Base-by-base conservation (phyloP, 345 rosid species). In the Eucalyptus erythrocorys region DNA sequence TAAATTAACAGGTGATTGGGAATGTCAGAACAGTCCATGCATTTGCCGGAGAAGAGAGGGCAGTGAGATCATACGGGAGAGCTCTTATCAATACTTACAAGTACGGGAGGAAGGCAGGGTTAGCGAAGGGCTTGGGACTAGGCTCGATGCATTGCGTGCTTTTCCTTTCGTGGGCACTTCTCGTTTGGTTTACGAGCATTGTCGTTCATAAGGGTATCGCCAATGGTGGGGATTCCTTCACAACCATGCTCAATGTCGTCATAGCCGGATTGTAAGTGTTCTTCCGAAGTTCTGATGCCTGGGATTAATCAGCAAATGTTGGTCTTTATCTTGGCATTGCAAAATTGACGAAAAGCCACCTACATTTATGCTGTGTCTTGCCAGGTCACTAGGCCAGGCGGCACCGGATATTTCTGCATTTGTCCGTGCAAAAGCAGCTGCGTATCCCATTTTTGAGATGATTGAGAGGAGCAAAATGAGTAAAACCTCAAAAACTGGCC, bases 11-110 rank as follows among this genome's bases (percentile, higher is more conserved):
- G 99, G 98, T 97, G 89, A 97, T 98, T 50, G 99, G 97, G 43
- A 98, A 98, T 90, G 99, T 97, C 32, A 94, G 99, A 90, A 98
- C 99, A 2, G 99, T 98, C 48, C 99, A 98, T 90, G 99, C 99
- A 48, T 98, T 98, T 90, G 95, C 97, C 2, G 99, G 98, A 47
- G 99, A 98, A 94, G 99, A 98, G 71, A 94, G 88, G 86, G 99
- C 98, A 6, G 99, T 96, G 88, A 93, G 87, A 89, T 90, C 93
- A 43, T 98, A 98, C 87, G 90, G 90, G 59, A 94, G 94, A 40
- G 99, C 99, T 84, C 93, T 98, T 6, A 91, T 90, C 84, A 95
- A 94, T 7, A 97, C 99, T 6, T 95, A 95, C 86, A 89, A 89
- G 79, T 97, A 97, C 88, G 99, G 99, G 87, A 94, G 90, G 85